Evolutionary conservation across 2,329 filamentous ascomycete species (phyloP), one percentile per base, ranked within the genome.

Genomic region (Seiridium unicorne): DNA sequence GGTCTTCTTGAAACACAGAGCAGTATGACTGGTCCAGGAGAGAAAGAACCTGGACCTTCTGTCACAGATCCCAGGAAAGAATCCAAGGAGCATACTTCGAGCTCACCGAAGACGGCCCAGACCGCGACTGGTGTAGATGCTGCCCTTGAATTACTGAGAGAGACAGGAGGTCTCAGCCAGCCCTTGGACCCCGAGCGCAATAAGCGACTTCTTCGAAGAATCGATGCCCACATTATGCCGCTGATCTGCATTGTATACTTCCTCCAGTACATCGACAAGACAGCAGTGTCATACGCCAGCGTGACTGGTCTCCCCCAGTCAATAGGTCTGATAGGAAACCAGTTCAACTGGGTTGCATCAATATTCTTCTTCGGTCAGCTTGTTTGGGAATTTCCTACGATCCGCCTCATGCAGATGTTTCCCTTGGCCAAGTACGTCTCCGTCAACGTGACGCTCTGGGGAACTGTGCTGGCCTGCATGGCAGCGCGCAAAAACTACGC

Each of bases 401-500:
- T 74, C 34, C 69, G 74, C 1, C 65, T 78, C 5, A 67, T 77
- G 11, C 75, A 76, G 55, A 59, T 70, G 5, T 76, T 77, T 32
- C 75, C 75, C 7, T 62, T 77, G 10, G 74, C 73, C 1, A 73
- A 73, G 40, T 77, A 75, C 51, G 65, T 71, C n/a, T 72, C 73
- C 0, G 60, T 75, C 59, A 74, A 73, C 55, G 68, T 76, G 5
- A 70, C 63, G 1, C 63, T 76, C 9, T 76, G 75, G 75, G 75
- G 74, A 5, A 53, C 59, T 3, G 60, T 60, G 4, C 67, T 82
- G n/a, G 74, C 80, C 69, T 68, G 74, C 31, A 79, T 76, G 1
- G 78, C 79, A 0, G 74, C 73, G 1, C 76, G 71, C 13, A 68
- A 68, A 5, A 76, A 73, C 59, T 82, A 80, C 57, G 72, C 69